Base-by-base conservation (phyloP, 495 filamentous ascomycete genomes). In the Talaromyces stipitatus region DNA sequence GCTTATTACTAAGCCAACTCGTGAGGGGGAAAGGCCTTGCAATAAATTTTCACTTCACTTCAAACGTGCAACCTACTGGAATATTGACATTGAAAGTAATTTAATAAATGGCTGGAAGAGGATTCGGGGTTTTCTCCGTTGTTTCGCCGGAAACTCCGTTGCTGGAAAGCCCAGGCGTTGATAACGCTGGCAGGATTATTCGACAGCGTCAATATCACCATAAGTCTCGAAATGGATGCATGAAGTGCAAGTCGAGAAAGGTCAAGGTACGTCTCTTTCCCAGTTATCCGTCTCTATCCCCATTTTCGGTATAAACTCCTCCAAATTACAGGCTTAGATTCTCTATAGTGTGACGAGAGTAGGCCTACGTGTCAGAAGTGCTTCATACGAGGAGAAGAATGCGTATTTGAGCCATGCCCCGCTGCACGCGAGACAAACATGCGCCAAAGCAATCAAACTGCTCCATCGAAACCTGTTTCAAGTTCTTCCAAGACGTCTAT, bases 171-270 rank as follows among this genome's bases (percentile, higher is more conserved):
- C 14, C 47, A 29, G 47, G 26, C 20, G 47, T 50, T n/a, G 47
- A 50, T 22, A 23, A 50, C 1, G 28, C 26, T 1, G 47, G 47
- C n/a, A 50, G 26, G 26, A 50, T 50, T 26, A 23, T 50, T 50
- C 47, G 47, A 18, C 22, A 12, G 26, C 47, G 47, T 4, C 47
- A 50, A 29, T 50, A 50, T 50, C 47, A 50, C 26, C 27, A 10
- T 11, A 50, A 50, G 26, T 50, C 47, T 28, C 47, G 47, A n/a
- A 10, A 50, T 3, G 47, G 47, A 50, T 50, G 47, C 16, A 50
- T 29, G 47, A 50, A 18, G 3, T 50, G 47, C 47, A 50, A 50
- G 47, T 9, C 47, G 23, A 50, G 47, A 50, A 50, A 50, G 26
- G 47, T 50, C 3, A 50, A 50, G 47, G 47, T 50, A 50, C 14